phyloP scores from a whole-genome alignment of 352 stramenopile species.

The Phytophthora vignae region DNA sequence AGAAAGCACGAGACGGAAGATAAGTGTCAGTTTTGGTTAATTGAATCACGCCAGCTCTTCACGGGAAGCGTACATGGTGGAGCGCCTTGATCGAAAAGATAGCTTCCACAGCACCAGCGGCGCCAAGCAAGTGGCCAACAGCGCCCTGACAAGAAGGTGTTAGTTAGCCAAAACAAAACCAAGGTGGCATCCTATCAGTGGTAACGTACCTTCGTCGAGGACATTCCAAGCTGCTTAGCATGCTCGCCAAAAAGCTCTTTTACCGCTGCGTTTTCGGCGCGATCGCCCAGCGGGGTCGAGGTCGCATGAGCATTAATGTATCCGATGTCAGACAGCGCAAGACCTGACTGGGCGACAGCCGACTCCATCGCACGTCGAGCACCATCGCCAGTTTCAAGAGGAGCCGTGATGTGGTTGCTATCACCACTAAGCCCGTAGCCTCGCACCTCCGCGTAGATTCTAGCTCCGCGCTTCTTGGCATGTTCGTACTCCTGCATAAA shows the following conservation, averaged over 20 bases:
- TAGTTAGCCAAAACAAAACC: not conserved
- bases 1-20: not conserved
- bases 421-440: conserved; percentile 97
- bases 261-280: conserved; percentile 94
- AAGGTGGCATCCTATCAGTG: not conserved
- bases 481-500: conserved; percentile 85
- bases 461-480: conserved; percentile 91
- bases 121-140: conserved; percentile 96
- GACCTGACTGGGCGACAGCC: conserved; percentile 83
- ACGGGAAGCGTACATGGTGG: conserved; percentile 64
- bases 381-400: conserved; percentile 71
- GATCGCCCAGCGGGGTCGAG: conserved; percentile 97
- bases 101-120: conserved; percentile 96
- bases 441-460: conserved; percentile 95
- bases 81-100: conserved; percentile 95
- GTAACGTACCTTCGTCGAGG: conserved; percentile 77
- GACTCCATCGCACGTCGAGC: conserved; percentile 91
- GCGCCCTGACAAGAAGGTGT: conserved; percentile 55
- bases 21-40: conserved; percentile 2
- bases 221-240: conserved; percentile 65
- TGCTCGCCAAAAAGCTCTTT: conserved; percentile 82
- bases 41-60: not conserved
- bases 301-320: conserved; percentile 99
- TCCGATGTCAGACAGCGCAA: conserved; percentile 89
- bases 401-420: conserved; percentile 94